Base-by-base conservation (phyloP, 345 rosid species). In the Corchorus olitorius region DNA sequence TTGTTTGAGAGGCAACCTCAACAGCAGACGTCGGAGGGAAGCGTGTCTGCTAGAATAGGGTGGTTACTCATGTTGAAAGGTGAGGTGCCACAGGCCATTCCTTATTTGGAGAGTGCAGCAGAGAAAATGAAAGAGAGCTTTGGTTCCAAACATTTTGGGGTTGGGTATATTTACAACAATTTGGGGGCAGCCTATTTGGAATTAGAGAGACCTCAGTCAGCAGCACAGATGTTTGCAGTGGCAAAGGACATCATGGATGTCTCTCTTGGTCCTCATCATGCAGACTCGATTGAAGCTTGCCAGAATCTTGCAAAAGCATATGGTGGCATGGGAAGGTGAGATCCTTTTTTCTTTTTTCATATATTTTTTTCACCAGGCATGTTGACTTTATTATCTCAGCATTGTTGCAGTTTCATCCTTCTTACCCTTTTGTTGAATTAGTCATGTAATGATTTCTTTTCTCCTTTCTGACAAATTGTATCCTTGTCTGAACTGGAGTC, bases 141-240 rank as follows among this genome's bases (percentile, higher is more conserved):
- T 68, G 99, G 97, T 66, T 80, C 97, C 67, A 94, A 91, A 78
- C 99, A 97, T 85, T 97, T 86, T 76, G 98, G 97, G 65, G 90
- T 97, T 16, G 97, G 97, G 20, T 94, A 92, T 78, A 89, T 97
- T 63, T 94, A 91, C 79, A 94, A 94, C 83, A 94, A 97, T 81
- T 85, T 97, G 73, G 99, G 99, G 5, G 93, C 98, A 1, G 98
- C 98, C 63, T 97, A 94, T 84, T 84, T 94, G 83, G 99, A 96
- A 74, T 81, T 96, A 2, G 97, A 85, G 48, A 91, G 95, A 80
- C 98, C 97, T 22, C 94, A 97, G 55, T 94, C 95, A 20, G 99
- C 99, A 15, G 98, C 94, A 65, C 97, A 90, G 78, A 89, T 91
- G 91, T 97, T 97, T 91, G 93, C 98, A 0, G 88, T 94, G 80